A percentile compares a stretch with the other conserved stretches of the same genome.
Conservation (phyloP, 805 yeast species). For the Ogataea philodendri region DNA sequence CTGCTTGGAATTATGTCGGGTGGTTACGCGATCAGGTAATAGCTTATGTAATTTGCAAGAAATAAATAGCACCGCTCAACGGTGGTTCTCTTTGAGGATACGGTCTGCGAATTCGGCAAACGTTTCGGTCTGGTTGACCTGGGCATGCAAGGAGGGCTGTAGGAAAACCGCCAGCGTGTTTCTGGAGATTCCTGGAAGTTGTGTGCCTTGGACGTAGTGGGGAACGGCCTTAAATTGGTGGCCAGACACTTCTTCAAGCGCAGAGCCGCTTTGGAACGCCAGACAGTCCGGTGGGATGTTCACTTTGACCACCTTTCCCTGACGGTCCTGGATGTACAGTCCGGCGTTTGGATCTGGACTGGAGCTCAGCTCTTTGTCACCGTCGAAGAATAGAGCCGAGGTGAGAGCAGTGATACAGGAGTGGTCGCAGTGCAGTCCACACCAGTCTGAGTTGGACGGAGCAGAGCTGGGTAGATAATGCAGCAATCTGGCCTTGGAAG, state of each 20-base stretch:
- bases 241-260: conserved; percentile 50
- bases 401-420: conserved; percentile 60
- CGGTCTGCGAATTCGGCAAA: conserved; percentile 50
- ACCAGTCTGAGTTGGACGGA: conserved; percentile 44
- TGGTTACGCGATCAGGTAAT: too few relatives aligned
- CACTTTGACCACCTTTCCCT: conserved; percentile 46
- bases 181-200: conserved; percentile 38
- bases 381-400: conserved; percentile 50
- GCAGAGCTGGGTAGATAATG: conserved; percentile 38
- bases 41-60: too few relatives aligned
- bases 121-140: conserved; percentile 42
- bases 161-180: conserved; percentile 62
- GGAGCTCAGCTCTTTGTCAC: conserved; percentile 30
- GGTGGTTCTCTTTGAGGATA: conserved; percentile 42
- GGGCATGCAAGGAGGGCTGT: conserved; percentile 54
- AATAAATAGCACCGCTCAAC: conserved; percentile 1
- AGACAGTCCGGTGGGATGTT: conserved; percentile 52
- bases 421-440: conserved; percentile 62
- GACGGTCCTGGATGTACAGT: conserved; percentile 47
- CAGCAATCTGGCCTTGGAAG: conserved; percentile 56
- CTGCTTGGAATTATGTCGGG: conserved; percentile 4
- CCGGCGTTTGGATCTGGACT: conserved; percentile 49
- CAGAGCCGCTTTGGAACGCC: conserved; percentile 62
- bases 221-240: conserved; percentile 55
- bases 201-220: conserved; percentile 51